Evolutionary conservation across 768 basidiomycete genomes (phyloP).

Genomic region (Rubroboletus pulcherrimus): DNA sequence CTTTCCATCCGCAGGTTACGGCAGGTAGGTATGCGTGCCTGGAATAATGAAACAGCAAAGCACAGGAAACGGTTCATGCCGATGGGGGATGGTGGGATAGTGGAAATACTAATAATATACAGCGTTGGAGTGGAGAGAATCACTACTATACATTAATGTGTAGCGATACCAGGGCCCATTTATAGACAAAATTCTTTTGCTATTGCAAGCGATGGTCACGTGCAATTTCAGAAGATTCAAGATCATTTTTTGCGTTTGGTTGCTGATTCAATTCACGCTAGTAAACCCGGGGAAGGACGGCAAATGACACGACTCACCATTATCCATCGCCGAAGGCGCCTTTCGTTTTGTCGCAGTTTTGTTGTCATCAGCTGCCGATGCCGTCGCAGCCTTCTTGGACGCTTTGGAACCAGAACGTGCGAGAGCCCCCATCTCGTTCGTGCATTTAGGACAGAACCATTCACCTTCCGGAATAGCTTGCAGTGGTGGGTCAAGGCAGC

Average conservation of each 20-base stretch:
- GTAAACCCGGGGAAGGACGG: neutral
- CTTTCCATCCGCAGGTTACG: conserved; percentile 4
- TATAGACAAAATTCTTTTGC: conserved; percentile 1
- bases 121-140: neutral
- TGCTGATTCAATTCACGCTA: conserved; percentile 17
- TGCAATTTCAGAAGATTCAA: neutral
- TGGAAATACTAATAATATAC: conserved; percentile 29
- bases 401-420: conserved; percentile 12
- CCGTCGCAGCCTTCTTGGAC: conserved; percentile 17
- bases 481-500: conserved; percentile 78
- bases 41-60: neutral
- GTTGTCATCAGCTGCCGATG: conserved; percentile 12
- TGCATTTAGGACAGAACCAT: conserved; percentile 87
- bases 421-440: conserved; percentile 51
- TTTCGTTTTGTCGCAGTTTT: conserved; percentile 43
- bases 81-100: neutral
- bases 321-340: conserved; percentile 36
- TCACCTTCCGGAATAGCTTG: conserved; percentile 78
- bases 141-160: conserved; percentile 15
- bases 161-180: conserved; percentile 1
- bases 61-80: neutral
- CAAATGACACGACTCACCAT: conserved; percentile 30
- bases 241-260: conserved; percentile 39
- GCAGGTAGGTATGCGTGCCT: neutral
- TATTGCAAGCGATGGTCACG: neutral